These are phyloP conservation scores for Limtongia smithiae DNA, from an alignment of 805 yeast genomes.

Conservation along the genomic window DNA sequence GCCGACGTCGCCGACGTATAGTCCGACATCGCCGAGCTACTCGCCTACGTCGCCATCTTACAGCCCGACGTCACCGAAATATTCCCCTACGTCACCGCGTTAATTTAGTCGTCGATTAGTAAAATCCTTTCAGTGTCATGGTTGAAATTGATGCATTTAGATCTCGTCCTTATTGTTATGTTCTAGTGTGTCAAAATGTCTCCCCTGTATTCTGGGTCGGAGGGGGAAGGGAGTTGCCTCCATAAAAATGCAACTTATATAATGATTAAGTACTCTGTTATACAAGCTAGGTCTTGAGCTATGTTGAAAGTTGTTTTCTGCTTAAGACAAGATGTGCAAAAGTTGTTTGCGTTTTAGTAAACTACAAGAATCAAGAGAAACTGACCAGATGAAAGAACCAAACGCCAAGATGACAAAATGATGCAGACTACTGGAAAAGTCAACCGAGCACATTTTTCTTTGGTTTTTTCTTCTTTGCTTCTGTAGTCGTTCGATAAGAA, in stretches of 20 bases:
- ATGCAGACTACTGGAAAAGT: not conserved
- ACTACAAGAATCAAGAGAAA: not conserved
- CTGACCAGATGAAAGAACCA: not conserved
- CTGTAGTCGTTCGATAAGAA: constrained; percentile 43
- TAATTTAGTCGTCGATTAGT: too few species aligned
- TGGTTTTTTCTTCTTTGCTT: constrained; percentile 46
- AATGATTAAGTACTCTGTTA: too few species aligned
- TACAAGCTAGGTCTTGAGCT: too few species aligned
- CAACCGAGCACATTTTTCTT: constrained; percentile 44
- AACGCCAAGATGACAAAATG: too few species aligned
- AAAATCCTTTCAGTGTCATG: too few species aligned
- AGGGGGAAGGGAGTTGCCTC: not conserved
- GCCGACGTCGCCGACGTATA: constrained; percentile 61
- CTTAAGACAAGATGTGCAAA: not conserved
- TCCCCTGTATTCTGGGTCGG: not conserved
- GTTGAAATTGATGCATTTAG: too few species aligned
- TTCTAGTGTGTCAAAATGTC: too few species aligned
- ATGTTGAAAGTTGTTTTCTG: too few species aligned
- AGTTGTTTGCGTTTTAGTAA: not conserved
- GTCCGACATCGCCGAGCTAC: constrained; percentile 74
- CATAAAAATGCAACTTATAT: too few species aligned
- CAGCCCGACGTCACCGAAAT: constrained; percentile 63
- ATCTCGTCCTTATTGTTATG: too few species aligned
- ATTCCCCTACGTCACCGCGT: constrained; percentile 60
- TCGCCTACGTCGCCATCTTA: constrained; percentile 72